Base-by-base conservation (phyloP, 495 filamentous ascomycete genomes). In the Aspergillus indologenus region DNA sequence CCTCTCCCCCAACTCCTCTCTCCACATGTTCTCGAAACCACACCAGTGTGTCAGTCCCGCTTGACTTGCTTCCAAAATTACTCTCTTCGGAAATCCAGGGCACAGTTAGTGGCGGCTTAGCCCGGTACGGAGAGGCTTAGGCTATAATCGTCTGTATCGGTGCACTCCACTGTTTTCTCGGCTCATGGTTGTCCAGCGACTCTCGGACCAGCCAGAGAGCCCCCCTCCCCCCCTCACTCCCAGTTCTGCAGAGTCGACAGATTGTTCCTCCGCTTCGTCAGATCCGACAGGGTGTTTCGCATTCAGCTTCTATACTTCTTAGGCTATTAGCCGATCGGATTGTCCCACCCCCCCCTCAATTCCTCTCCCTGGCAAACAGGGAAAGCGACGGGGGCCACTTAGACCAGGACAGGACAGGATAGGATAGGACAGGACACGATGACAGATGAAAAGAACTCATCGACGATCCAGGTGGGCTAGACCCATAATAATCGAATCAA, bases 381-480 rank as follows among this genome's bases (percentile, higher is more conserved):
- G 22, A 0, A 50, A 17, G 19, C 19, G 14, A 26, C 11, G 48
- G 23, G 17, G 48, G 29, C 12, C 19, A 15, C 23, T 21, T 5
- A 48, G 45, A 40, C 34, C 2, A 40, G 26, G 9, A 29, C 26
- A 29, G 4, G 26, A 29, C 19, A n/a, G n/a, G n/a, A n/a, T n/a
- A 46, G 45, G 14, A 7, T n/a, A 46, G 45, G 14, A 7, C 47
- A 50, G 47, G 1, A 15, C 47, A 50, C 9, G 24, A 51, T 51
- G 48, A 34, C 48, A 23, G 48, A 51, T n/a, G 48, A 31, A 26
- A 29, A 50, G 23, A 51, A 51, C 11, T 51, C 18, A 14, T 51
- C 48, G 48, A 51, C 48, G 48, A 51, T 51, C 48, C 48, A 51
- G 48, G 48, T 51, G 48, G 48, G 48, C 23, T 18, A 5, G 48